Evolutionary conservation across 768 basidiomycete species (phyloP), one percentile per base, ranked within the genome.

Genomic region (Boletellus ananas): DNA sequence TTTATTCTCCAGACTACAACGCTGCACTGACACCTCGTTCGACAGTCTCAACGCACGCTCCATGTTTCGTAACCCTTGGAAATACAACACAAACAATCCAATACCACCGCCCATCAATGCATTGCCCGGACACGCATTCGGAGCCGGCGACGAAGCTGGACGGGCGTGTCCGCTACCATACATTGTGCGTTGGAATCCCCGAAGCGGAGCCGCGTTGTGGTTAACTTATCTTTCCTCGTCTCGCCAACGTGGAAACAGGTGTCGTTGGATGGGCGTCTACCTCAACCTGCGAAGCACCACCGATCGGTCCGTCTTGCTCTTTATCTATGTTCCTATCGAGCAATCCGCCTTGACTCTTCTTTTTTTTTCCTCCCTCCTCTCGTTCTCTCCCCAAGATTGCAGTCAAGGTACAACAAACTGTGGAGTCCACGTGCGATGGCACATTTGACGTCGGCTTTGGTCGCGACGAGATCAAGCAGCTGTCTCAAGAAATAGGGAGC

Each of bases 1-100:
- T 3, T 10, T 40, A 27, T 10, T 17, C 13, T n/a, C 20, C 4
- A 21, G 27, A 27, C 25, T 8, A 36, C n/a, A n/a, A n/a, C n/a
- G n/a, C n/a, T n/a, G n/a, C n/a, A n/a, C 3, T 20, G 13, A 41
- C 16, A 13, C 1, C 3, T 16, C 10, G 25, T 14, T 25, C 16
- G 10, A 52, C 36, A 63, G 64, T 34, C 49, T 65, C 29, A 64
- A 64, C 14, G 34, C 58, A 2, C 64, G 58, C 21, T 36, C 18
- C 8, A 51, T n/a, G 18, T 43, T 66, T 8, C 48, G 51, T 23
- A 23, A 21, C 4, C 27, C 47, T 12, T 36, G 21, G 6, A 51
- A 35, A n/a, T 44, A 29, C 16, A 18, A 12, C 34, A 9, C 43
- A 25, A 46, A 14, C 12, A 37, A 23, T 42, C 42, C 42, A 1